Evolutionary conservation across 2,329 filamentous ascomycete genomes (phyloP).

Genomic region (Endothia cerciana): DNA sequence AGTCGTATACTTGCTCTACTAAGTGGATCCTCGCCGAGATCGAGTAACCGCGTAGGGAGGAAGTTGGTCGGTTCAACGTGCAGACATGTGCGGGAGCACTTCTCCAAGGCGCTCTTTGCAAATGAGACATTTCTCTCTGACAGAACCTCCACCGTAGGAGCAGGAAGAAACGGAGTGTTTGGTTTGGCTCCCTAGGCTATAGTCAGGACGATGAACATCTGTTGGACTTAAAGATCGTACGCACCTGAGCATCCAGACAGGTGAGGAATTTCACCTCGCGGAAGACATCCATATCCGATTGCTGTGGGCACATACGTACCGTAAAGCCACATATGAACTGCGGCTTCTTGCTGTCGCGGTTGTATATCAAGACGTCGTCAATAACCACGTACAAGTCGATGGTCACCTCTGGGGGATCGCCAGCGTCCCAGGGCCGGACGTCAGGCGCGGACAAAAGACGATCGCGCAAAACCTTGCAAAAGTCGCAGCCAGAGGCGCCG

Average conservation of each 20-base stretch:
- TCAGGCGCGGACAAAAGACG: not conserved
- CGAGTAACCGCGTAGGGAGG: not conserved
- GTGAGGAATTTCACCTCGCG: conserved; percentile 1
- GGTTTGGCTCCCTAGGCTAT: not conserved
- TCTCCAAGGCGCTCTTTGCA: not conserved
- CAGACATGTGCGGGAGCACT: not conserved
- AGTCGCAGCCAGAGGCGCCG: not conserved
- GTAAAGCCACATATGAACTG: not conserved
- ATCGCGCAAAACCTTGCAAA: not conserved
- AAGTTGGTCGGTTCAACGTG: not conserved
- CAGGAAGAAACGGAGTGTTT: not conserved
- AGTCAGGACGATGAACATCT: not conserved
- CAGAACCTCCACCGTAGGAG: not conserved
- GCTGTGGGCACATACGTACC: not conserved
- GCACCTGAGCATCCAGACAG: not conserved
- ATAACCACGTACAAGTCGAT: not conserved
- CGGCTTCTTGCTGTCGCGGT: not conserved
- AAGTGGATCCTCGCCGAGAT: not conserved
- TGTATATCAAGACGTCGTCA: not conserved
- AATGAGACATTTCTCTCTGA: not conserved
- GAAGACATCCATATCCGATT: not conserved
- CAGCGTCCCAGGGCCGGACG: not conserved
- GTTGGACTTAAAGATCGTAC: not conserved
- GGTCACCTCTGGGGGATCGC: not conserved
- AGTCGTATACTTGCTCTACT: not conserved